A percentile compares a stretch with the other conserved stretches of the same genome.
Evolutionary conservation across 2,329 filamentous ascomycete species (phyloP).

Genomic region (Hypoxylon sp.): DNA sequence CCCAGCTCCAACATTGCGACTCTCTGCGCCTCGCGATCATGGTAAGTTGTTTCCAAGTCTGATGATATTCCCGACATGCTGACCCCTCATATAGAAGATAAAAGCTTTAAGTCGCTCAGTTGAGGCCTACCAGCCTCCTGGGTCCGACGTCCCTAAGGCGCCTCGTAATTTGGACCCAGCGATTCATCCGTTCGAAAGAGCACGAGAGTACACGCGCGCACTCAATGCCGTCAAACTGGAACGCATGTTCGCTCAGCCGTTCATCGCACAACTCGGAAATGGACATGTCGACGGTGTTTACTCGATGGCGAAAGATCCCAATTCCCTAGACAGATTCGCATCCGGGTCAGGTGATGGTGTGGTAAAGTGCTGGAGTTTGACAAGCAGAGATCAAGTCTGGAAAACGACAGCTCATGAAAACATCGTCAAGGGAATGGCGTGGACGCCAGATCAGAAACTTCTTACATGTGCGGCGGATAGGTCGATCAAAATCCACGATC

Average conservation of each 20-base stretch:
- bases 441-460: constrained; percentile 88
- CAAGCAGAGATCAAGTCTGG: constrained; percentile 72
- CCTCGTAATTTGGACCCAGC: constrained; percentile 76
- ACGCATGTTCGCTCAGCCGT: constrained; percentile 88
- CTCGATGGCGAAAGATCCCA: constrained; percentile 83
- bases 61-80: constrained; percentile 4
- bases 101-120: constrained; percentile 77
- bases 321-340: constrained; percentile 80
- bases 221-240: constrained; percentile 90
- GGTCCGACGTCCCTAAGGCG: constrained; percentile 71
- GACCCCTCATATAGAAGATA: constrained; percentile 64
- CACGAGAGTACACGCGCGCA: constrained; percentile 65
- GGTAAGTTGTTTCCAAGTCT: constrained; percentile 24
- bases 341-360: constrained; percentile 93
- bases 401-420: constrained; percentile 92
- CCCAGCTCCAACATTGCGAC: constrained; percentile 24
- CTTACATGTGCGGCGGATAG: constrained; percentile 89
- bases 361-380: constrained; percentile 71
- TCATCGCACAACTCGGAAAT: constrained; percentile 83
- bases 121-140: constrained; percentile 75
- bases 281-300: constrained; percentile 95
- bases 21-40: constrained; percentile 26
- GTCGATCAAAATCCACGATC: constrained; percentile 92
- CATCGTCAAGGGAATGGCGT: constrained; percentile 91
- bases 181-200: constrained; percentile 91